Base-by-base conservation (phyloP, 2,329 filamentous ascomycete species). In the Arthrobotrys entomopaga region DNA sequence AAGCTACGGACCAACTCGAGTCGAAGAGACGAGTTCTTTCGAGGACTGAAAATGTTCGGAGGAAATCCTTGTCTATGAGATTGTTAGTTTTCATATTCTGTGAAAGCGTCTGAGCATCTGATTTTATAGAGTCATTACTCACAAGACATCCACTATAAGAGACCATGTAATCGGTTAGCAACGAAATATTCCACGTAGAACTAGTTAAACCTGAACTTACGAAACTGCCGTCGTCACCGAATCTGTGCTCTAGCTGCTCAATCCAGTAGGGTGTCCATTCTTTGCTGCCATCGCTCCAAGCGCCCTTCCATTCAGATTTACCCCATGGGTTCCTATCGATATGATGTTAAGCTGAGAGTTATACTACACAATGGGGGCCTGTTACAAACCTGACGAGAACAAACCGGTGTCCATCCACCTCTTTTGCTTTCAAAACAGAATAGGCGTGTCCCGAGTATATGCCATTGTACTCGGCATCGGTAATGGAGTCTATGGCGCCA, bases 211-310 rank as follows among this genome's bases (percentile, higher is more conserved):
- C 10, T 13, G 1, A 48, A 78, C 49, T 79, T 83, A 78, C 46
- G 67, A 78, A 58, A 59, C 87, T 22, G 8, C 90, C 91, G 77
- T 93, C 91, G 77, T 92, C 89, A 43, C 91, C 90, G 77, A 93
- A 93, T 48, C 86, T 87, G 79, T 93, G 90, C 52, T 86, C 84
- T 0, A 95, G 84, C 78, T 89, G 88, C 72, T 88, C 82, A 81
- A 94, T 88, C 87, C 90, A 92, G 77, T 93, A 89, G 0, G 90
- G 84, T 0, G 90, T 94, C 92, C 92, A 96, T 81, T 94, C 89
- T 78, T 91, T 90, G 5, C 90, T 92, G 0, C 92, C 92, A 79
- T 95, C 92, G 42, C 87, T 89, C 91, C 91, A 95, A 1, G 90
- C 84, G 0, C 92, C 92, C 29, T 87, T 90, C 91, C 91, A 95